Evolutionary conservation across 805 yeast genomes (phyloP), one percentile per base, ranked within the genome.

Genomic region (Hanseniaspora osmophila): DNA sequence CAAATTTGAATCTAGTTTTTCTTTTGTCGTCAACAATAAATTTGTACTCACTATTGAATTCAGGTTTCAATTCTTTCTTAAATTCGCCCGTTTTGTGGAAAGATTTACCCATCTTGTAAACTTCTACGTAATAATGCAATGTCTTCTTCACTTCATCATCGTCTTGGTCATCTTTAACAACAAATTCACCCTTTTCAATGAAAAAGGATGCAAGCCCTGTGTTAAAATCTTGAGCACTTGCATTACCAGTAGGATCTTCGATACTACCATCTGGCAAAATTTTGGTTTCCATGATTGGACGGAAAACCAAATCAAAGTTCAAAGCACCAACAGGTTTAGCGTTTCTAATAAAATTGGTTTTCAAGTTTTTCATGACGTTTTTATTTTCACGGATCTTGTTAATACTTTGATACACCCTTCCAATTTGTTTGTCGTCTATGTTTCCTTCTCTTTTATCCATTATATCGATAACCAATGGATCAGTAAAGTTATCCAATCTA

Each of bases 301-400:
- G 78, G 67, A 73, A 84, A 51, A 77, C 76, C 53, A 84, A 69
- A 50, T 84, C 87, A 59, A 78, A 84, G 6, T 62, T 63, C 39
- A 92, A 65, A 42, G 72, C 70, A 52, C 97, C 99, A 30, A 85
- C 80, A 6, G 80, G 80, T 60, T 80, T 85, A 53, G 86, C 85
- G 62, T 87, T 92, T 62, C 90, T 74, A 51, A 86, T 61, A 51
- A 92, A 74, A 32, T 79, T 70, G 12, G 78, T 70, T 10, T 67
- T 59, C 40, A 77, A 50, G 52, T 73, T 67, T 22, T 68, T 65
- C 46, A 75, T 74, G 43, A 69, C 68, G 16, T 15, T 17, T 19
- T 70, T 72, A 30, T 73, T 69, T 13, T 70, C 73, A 56, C 74
- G 69, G 46, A 90, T 66, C 1, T 73, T 66, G 56, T 79, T 87